Base-by-base conservation (phyloP, 208 protist genomes). In the Trypanosoma conorhini region DNA sequence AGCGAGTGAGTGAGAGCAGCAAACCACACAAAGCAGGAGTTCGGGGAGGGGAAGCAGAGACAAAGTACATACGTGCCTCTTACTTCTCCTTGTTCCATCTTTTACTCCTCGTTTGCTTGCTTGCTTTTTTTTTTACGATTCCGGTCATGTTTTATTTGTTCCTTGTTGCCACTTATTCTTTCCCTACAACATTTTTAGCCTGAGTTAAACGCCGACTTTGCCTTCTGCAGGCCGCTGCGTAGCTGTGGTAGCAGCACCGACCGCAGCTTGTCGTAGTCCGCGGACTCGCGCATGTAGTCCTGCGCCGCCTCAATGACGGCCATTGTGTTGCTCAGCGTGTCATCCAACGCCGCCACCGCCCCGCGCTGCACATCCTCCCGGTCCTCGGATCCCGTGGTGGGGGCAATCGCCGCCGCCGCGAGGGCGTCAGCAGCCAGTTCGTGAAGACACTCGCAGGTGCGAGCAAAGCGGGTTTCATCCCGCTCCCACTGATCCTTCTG, bases 401-500 rank as follows among this genome's bases (percentile, higher is more conserved):
- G 46, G n/a, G 55, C 22, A 22, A 19, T 67, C 12, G 72, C 74
- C 3, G 55, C 73, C 5, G 84, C 87, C 5, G 70, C 74, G 10
- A 81, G 54, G 8, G 72, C 57, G 54, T 92, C 83, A 8, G 73
- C 52, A n/a, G 64, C 56, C 77, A 89, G 88, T 42, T 44, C 48
- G 61, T 87, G 58, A 7, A 96, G 76, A 52, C 79, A 81, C 66
- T 83, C 83, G 62, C 93, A 81, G 1, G 85, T 91, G 31, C 87
- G 82, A 21, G 44, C 48, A 67, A 94, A 93, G 15, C 82, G 76
- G 0, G 56, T 51, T 24, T 77, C 74, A 21, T 85, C 67, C 17
- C 88, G 83, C 58, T 84, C 70, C 89, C 91, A 96, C 74, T 96
- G 91, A 46, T 92, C 82, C 73, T 91, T 92, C 62, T 94, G 91